Evolutionary conservation across 352 stramenopile genomes (phyloP), one percentile per base, ranked within the genome.

Genomic region (Aphanomyces astaci): DNA sequence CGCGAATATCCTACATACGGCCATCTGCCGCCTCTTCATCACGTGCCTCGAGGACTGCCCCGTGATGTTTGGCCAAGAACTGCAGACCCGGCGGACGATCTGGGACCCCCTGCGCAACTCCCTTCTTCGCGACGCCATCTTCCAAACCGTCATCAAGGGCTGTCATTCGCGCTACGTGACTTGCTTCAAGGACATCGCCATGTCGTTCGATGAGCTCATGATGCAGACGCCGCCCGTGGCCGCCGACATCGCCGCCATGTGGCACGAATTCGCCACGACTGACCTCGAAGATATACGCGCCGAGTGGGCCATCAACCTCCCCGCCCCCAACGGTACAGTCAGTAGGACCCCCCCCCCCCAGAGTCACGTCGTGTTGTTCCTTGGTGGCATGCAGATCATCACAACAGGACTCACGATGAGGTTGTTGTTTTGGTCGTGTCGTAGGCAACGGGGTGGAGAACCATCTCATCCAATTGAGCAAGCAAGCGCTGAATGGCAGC

Each of bases 41-140:
- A 81, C 89, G 31, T 81, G 75, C n/a, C 76, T 92, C 5, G 84
- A 92, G 54, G 84, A 92, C 59, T 86, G 81, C 25, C 84, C 84
- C 0, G 89, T 81, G 75, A 86, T 92, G 78, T 90, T 90, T 64
- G 84, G 84, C 63, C 86, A 88, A 40, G 84, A 92, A 31, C 71
- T 92, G 22, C 84, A 80, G 17, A 79, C 82, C 76, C 80, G 2
- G 71, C 78, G 7, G 82, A 79, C 57, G 78, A 86, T 36, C n/a
- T 63, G 15, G 32, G 40, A 60, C 72, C 75, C 13, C 79, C 83
- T 28, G 74, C 84, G 15, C 77, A 77, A 5, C 84, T 46, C 62
- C 13, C 27, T 52, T 17, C 39, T 68, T 9, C 17, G 9, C 10
- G 31, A 25, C 10, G 17, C 30, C 10, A 51, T 64, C 43, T 64